These are phyloP conservation scores for Climacium dendroides DNA, from an alignment of 225 moss, liverwort and hornwort species.

Conservation along the genomic window DNA sequence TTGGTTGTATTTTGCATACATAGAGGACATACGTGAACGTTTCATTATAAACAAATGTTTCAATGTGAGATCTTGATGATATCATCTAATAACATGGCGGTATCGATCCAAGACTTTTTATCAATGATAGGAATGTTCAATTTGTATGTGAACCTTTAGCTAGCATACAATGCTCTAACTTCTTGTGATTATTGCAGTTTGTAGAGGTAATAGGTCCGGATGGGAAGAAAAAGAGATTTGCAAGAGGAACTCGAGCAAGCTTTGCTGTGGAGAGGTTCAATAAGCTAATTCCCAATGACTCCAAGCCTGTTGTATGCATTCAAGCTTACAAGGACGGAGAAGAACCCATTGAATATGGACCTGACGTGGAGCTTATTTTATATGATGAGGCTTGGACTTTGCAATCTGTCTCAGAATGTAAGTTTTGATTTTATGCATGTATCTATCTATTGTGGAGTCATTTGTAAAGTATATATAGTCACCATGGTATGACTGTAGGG, in stretches of 20 bases:
- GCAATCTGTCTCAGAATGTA: conserved; percentile 65
- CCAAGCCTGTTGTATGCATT: conserved; percentile 53
- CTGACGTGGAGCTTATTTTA: conserved; percentile 64
- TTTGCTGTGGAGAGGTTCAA: conserved; percentile 87
- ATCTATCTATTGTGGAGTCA: neutral
- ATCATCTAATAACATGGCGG: neutral
- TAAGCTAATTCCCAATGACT: conserved; percentile 26
- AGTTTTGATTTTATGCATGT: neutral
- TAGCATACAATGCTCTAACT: neutral
- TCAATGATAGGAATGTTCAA: neutral
- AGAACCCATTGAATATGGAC: conserved; percentile 72
- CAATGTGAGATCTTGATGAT: neutral
- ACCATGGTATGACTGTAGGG: neutral
- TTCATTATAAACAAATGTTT: neutral
- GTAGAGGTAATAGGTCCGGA: conserved; percentile 68
- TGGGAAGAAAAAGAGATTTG: conserved; percentile 68
- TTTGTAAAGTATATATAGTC: neutral
- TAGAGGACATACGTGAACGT: neutral
- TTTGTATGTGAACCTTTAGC: neutral
- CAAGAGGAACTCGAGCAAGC: conserved; percentile 64
- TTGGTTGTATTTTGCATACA: neutral
- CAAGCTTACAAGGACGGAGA: conserved; percentile 69
- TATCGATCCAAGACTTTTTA: neutral
- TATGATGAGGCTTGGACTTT: conserved; percentile 73
- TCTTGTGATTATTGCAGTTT: conserved; percentile 41